Conservation (phyloP, 164 flowering plant species). For the Stephania cephalantha region DNA sequence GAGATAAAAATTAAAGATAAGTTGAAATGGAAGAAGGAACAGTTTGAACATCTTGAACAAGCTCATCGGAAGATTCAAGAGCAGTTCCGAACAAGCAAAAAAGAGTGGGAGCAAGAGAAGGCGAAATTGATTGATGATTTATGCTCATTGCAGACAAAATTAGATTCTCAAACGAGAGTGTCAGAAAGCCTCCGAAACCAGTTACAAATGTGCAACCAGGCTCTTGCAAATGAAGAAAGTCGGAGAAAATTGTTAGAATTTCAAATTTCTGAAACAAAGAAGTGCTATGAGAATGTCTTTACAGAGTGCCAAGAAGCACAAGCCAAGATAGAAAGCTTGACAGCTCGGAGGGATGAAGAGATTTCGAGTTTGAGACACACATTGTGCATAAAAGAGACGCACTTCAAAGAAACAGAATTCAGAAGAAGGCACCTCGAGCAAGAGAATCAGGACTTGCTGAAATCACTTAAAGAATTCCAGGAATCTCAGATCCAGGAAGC, state of each 20-base stretch:
- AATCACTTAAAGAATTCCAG: constrained; percentile 49
- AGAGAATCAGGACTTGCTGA: constrained; percentile 44
- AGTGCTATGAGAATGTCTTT: constrained; percentile 32
- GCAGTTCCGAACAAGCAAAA: constrained; percentile 31
- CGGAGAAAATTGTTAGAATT: constrained; percentile 44
- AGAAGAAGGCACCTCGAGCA: constrained; percentile 36
- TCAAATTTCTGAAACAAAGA: constrained; percentile 39
- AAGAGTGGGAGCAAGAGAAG: constrained; percentile 54
- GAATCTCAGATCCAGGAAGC: constrained; percentile 48
- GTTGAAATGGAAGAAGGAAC: constrained; percentile 70
- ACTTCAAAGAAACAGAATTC: constrained; percentile 45
- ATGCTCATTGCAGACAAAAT: constrained; percentile 31
- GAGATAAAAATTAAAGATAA: constrained; percentile 30
- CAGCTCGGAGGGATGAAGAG: constrained; percentile 38
- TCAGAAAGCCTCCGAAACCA: constrained; percentile 33
- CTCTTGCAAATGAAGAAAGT: constrained; percentile 58
- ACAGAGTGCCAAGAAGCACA: constrained; percentile 40
- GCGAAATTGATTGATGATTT: constrained; percentile 33
- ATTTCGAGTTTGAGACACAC: constrained; percentile 38
- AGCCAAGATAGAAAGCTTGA: constrained; percentile 30
- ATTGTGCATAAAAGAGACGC: constrained; percentile 35
- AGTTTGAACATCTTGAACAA: constrained; percentile 57
- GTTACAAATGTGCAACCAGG: constrained; percentile 54
- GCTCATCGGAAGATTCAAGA: constrained; percentile 41
- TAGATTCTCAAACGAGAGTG: constrained; percentile 43